Conservation (phyloP, 441 rosid species). For the Hura crepitans region DNA sequence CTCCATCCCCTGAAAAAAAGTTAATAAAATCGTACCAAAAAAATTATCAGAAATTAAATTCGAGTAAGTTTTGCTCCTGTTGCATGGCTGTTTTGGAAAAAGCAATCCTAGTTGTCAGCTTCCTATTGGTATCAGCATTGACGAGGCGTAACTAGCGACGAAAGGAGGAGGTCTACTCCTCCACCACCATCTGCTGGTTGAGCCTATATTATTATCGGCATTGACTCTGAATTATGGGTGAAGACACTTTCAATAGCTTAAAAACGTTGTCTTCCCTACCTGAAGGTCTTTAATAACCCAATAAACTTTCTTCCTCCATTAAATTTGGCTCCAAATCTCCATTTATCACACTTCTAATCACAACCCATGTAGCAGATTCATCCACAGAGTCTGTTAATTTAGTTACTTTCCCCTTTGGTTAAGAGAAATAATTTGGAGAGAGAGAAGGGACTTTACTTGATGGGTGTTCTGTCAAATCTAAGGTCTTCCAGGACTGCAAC, state of each 20-base stretch:
- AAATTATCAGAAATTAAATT: no score
- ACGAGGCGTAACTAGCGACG: no score
- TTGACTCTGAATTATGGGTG: no score
- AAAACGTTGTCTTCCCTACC: no score
- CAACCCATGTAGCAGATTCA: not conserved
- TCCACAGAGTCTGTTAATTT: no score
- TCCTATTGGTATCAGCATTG: not conserved
- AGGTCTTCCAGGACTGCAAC: constrained; percentile 47
- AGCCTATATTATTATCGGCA: no score
- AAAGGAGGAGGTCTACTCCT: no score
- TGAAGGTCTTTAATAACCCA: not conserved
- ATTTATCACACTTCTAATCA: not conserved
- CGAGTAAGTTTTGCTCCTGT: no score
- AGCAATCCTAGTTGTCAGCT: constrained; percentile 2
- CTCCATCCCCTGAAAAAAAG: no score
- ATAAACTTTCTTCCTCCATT: not conserved
- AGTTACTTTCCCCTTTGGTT: not conserved
- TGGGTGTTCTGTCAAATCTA: constrained; percentile 53
- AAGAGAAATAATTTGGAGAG: not conserved
- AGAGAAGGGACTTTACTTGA: constrained; percentile 22
- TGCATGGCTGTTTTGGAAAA: not conserved
- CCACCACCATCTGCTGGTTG: no score
- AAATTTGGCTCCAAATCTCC: not conserved
- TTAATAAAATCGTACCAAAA: no score
- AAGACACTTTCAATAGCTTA: no score